These are phyloP conservation scores for Coniochaeta prunicola DNA, from an alignment of 2,329 filamentous ascomycete genomes.

Conservation along the genomic window DNA sequence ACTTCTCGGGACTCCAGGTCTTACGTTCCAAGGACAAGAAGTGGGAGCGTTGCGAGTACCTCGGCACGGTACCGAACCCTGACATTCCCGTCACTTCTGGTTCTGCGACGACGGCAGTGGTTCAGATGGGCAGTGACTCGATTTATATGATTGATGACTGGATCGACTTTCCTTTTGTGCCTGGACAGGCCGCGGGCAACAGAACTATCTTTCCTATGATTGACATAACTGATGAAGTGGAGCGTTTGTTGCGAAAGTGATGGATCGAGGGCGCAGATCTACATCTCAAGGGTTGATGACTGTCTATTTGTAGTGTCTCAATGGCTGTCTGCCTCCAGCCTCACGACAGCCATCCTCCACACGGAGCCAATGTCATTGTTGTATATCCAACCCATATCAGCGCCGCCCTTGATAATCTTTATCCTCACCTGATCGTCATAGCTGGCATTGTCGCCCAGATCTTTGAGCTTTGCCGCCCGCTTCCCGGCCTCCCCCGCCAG, in stretches of 20 bases:
- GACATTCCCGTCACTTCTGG: constrained; percentile 13
- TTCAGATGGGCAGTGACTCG: constrained; percentile 16
- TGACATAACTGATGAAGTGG: constrained; percentile 20
- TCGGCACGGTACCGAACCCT: constrained; percentile 22
- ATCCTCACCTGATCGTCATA: constrained; percentile 8
- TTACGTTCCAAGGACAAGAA: constrained; percentile 23
- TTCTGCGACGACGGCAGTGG: constrained; percentile 13
- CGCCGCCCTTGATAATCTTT: constrained; percentile 9
- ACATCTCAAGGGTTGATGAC: too few species aligned
- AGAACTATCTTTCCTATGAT: constrained; percentile 19
- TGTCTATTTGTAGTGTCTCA: too few species aligned
- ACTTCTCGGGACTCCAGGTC: constrained; percentile 24
- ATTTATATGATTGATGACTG: constrained; percentile 19
- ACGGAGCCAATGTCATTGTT: constrained; percentile 9
- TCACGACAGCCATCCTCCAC: neutral
- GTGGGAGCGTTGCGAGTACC: constrained; percentile 26
- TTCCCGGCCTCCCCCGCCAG: constrained; percentile 2
- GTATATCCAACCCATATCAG: constrained; percentile 12
- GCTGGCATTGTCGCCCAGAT: constrained; percentile 2
- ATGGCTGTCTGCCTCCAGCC: neutral
- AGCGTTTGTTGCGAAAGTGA: constrained; percentile 10
- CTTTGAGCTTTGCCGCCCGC: constrained; percentile 7
- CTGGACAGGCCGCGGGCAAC: constrained; percentile 19
- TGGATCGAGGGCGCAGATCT: neutral
- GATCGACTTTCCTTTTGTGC: constrained; percentile 17